phyloP scores from a whole-genome alignment of 2,329 filamentous ascomycete species.

The Thielaviopsis euricoi region DNA sequence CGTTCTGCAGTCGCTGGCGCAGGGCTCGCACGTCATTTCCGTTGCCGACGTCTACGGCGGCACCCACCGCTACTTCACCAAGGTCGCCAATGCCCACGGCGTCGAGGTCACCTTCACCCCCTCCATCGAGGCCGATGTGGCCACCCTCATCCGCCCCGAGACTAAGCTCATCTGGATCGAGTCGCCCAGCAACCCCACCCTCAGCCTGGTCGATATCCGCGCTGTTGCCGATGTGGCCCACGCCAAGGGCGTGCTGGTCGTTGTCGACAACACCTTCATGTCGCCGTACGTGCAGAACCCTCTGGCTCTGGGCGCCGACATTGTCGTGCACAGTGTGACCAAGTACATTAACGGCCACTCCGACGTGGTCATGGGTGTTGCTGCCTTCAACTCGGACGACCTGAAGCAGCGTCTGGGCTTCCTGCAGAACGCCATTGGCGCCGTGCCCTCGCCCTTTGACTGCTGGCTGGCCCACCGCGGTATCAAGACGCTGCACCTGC shows the following conservation, averaged over 20 bases:
- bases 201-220: conserved; percentile 83
- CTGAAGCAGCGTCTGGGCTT: conserved; percentile 67
- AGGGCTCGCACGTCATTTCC: conserved; percentile 85
- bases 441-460: conserved; percentile 88
- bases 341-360: conserved; percentile 98
- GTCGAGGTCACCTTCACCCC: conserved; percentile 90
- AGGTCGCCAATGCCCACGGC: conserved; percentile 86
- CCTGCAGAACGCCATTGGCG: conserved; percentile 93
- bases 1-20: conserved; percentile 81
- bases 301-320: conserved; percentile 84
- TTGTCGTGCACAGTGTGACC: conserved; percentile 91
- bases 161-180: conserved; percentile 98
- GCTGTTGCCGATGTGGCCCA: conserved; percentile 73
- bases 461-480: conserved; percentile 96
- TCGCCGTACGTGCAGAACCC: conserved; percentile 95
- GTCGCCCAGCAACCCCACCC: conserved; percentile 82
- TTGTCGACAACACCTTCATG: conserved; percentile 99
- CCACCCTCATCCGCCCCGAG: conserved; percentile 66
- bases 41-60: conserved; percentile 97
- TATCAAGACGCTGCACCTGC: conserved; percentile 88
- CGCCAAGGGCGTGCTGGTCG: conserved; percentile 74
- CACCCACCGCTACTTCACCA: conserved; percentile 96
- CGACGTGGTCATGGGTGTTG: conserved; percentile 95
- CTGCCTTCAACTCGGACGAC: conserved; percentile 78
- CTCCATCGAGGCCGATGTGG: conserved; percentile 76